Percentiles rank a stretch among this genome's conserved stretches.
These are phyloP conservation scores for Exophiala oligosperma DNA, from an alignment of 2,329 filamentous ascomycete species.

Conservation along the genomic window DNA sequence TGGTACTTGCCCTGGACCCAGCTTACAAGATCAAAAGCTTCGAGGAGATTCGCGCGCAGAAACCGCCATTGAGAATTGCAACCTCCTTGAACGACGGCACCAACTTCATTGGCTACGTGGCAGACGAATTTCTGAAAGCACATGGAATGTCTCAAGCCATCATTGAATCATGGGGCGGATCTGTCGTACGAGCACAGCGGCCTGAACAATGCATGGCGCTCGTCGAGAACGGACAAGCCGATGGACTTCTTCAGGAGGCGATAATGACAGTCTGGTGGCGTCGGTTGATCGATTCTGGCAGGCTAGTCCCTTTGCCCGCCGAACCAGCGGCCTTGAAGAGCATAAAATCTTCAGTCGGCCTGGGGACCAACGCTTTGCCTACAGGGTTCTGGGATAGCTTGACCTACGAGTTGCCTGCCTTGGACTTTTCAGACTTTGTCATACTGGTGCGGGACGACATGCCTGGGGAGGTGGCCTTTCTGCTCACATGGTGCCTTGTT, in stretches of 20 bases:
- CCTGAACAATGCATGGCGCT: slow-evolving; percentile 17
- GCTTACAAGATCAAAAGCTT: slow-evolving; percentile 12
- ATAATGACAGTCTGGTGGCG: slow-evolving; percentile 21
- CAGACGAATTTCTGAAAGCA: slow-evolving; percentile 12
- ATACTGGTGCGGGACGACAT: slow-evolving; percentile 15
- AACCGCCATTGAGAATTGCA: slow-evolving; percentile 8
- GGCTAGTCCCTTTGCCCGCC: slow-evolving; percentile 9
- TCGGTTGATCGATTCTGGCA: slow-evolving; percentile 5
- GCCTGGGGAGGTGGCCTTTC: slow-evolving; percentile 14
- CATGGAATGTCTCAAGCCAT: slow-evolving; percentile 13
- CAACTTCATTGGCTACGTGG: slow-evolving; percentile 16
- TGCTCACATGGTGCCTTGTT: slow-evolving; percentile 16
- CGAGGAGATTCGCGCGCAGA: slow-evolving; percentile 9
- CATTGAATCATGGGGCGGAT: slow-evolving; percentile 12
- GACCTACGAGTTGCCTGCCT: slow-evolving; percentile 4
- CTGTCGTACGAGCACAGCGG: slow-evolving; percentile 5
- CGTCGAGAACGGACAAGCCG: slow-evolving; percentile 13
- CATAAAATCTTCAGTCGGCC: slow-evolving; percentile 2
- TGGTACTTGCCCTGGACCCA: slow-evolving; percentile 13
- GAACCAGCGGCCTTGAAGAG: slow-evolving; percentile 5
- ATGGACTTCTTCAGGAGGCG: slow-evolving; percentile 17
- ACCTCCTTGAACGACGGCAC: slow-evolving; percentile 15
- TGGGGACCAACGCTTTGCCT: slow-evolving; percentile 11
- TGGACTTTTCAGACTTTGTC: slow-evolving; percentile 20
- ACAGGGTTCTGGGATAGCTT: slow-evolving; percentile 13